Conservation (phyloP, 306 rosid genomes). For the Herpetospermum pedunculosum region DNA sequence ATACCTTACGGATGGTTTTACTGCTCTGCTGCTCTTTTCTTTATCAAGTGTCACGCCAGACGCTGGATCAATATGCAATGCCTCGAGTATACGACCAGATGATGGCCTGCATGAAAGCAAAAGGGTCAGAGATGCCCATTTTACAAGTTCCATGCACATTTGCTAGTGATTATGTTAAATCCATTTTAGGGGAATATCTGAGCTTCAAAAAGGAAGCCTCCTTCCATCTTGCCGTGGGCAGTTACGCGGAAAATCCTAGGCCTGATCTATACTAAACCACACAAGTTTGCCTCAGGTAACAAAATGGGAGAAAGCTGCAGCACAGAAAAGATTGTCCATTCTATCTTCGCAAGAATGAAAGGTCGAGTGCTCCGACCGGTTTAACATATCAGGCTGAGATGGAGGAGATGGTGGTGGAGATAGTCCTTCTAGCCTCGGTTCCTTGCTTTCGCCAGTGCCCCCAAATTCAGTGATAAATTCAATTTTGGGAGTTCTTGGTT, state of each 20-base stretch:
- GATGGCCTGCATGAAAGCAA: constrained; percentile 63
- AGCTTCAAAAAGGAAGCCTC: constrained; percentile 51
- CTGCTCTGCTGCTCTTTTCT: constrained; percentile 53
- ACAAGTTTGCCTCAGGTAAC: constrained; percentile 61
- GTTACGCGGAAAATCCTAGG: constrained; percentile 52
- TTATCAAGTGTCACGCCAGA: constrained; percentile 75
- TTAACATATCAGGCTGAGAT: constrained; percentile 66
- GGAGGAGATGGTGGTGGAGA: constrained; percentile 89
- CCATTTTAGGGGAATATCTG: constrained; percentile 27
- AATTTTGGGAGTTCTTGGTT: constrained; percentile 62
- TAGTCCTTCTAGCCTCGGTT: constrained; percentile 53
- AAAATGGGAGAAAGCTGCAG: constrained; percentile 73
- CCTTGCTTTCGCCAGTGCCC: constrained; percentile 56
- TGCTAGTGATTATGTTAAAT: constrained; percentile 25
- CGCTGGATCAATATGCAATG: constrained; percentile 96
- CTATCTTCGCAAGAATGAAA: constrained; percentile 92
- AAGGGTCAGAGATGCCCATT: constrained; percentile 39
- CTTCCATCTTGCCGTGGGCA: constrained; percentile 55
- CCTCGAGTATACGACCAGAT: constrained; percentile 89
- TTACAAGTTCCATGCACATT: constrained; percentile 24
- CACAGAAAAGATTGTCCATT: constrained; percentile 90
- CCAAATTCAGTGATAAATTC: constrained; percentile 96
- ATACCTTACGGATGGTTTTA: constrained; percentile 69
- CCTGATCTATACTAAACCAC: constrained; percentile 76
- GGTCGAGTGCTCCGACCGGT: constrained; percentile 99